phyloP scores from a whole-genome alignment of 306 rosid species.

The Luffa acutangula region DNA sequence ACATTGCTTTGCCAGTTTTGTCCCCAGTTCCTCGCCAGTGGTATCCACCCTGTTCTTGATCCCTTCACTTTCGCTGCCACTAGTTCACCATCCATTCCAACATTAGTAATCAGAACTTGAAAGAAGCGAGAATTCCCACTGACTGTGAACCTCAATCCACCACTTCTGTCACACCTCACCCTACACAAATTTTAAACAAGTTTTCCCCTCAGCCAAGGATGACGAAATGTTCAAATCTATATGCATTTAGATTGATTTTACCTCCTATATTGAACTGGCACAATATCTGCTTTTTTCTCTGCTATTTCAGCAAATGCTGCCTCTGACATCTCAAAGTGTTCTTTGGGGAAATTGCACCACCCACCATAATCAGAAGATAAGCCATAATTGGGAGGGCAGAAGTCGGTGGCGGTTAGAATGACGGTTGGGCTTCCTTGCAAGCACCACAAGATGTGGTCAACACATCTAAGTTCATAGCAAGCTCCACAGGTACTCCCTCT shows the following conservation, averaged over 20 bases:
- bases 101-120: slow-evolving; percentile 74
- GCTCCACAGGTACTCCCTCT: slow-evolving; percentile 90
- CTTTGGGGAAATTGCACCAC: slow-evolving; percentile 90
- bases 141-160: slow-evolving; percentile 67
- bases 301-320: slow-evolving; percentile 80
- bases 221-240: background rate
- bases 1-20: slow-evolving; percentile 80
- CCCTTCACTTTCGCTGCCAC: slow-evolving; percentile 92
- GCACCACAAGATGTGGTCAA: slow-evolving; percentile 93
- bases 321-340: slow-evolving; percentile 90
- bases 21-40: slow-evolving; percentile 91
- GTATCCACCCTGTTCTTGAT: slow-evolving; percentile 90
- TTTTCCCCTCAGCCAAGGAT: slow-evolving; percentile 2
- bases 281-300: slow-evolving; percentile 65
- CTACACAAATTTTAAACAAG: slow-evolving; percentile 31
- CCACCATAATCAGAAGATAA: slow-evolving; percentile 91
- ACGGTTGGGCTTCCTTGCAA: slow-evolving; percentile 77
- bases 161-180: slow-evolving; percentile 72
- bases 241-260: slow-evolving; percentile 13
- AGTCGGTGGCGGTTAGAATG: slow-evolving; percentile 83
- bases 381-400: slow-evolving; percentile 88
- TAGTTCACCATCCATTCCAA: slow-evolving; percentile 82
- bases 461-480: slow-evolving; percentile 90
- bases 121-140: slow-evolving; percentile 61
- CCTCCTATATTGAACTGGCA: slow-evolving; percentile 94